Evolutionary conservation across 257 asterid species (phyloP), one percentile per base, ranked within the genome.

Genomic region (Primulina eburnea): DNA sequence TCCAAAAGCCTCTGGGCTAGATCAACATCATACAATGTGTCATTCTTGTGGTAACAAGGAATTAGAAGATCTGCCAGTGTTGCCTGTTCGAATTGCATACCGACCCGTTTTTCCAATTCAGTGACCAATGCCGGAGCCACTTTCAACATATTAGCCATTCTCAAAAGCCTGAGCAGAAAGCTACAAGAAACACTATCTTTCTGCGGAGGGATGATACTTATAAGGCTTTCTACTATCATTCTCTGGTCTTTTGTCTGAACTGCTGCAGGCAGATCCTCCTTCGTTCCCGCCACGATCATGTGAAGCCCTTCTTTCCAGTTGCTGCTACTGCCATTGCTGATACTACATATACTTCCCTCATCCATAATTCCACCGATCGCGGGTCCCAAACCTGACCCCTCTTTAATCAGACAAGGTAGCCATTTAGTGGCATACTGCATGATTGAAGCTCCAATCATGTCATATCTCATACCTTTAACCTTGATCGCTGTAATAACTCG

Each of bases 1-100:
- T 92, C 98, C 80, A 92, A 43, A 26, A 92, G 87, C 84, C 98
- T 88, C 82, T 92, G 98, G 7, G 88, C 96, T 1, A 92, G 89
- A 77, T 92, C 97, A 10, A 92, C 95, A 68, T 92, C 96, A 2
- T 88, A 88, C 79, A 79, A 43, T 0, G 97, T 87, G 64, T 92
- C 98, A 29, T 64, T 79, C 70, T 84, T 88, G 80, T 59, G 77
- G 75, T 88, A 92, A 32, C 84, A 77, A 8, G 96, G 97, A 18
- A 92, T 88, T 26, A 88, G 84, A 4, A 92, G 92, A 74, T 92
- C 98, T 4, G 85, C 77, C 78, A 90, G 67, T 1, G 88, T 72
- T 1, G 98, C 98, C 76, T 92, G 95, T 55, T 92, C 98, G 34
- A 92, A 82, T 63, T 90, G 97, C 98, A 92, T 92, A 62, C 98